Evolutionary conservation across 1,284 basidiomycete species (phyloP).

Genomic region (Inonotus hispidus): DNA sequence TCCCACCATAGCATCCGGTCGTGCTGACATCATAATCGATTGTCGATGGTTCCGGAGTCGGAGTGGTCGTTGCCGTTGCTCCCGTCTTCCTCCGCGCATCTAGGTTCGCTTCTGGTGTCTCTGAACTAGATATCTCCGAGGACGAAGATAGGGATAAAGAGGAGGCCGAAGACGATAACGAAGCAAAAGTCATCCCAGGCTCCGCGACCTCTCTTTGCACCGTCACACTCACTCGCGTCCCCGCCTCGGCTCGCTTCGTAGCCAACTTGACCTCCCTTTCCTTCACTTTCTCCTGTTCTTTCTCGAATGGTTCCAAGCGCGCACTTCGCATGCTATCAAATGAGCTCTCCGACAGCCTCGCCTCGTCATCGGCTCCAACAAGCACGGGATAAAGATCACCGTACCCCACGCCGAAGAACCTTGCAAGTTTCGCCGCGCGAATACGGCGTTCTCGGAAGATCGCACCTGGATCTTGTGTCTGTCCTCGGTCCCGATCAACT

Average conservation of each 20-base stretch:
- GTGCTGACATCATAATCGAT: background rate
- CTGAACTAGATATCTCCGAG: background rate
- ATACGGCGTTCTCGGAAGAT: conserved; percentile 39
- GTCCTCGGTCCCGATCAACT: background rate
- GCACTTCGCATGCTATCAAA: background rate
- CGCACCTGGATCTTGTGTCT: background rate
- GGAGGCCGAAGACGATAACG: background rate
- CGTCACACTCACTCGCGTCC: conserved; percentile 9
- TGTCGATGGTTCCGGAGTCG: background rate
- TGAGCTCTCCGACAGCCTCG: background rate
- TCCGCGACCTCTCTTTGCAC: conserved; percentile 12
- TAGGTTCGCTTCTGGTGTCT: background rate
- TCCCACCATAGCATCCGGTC: background rate
- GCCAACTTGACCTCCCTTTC: background rate
- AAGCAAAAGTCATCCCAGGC: background rate
- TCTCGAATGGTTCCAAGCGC: background rate
- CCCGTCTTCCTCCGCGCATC: background rate
- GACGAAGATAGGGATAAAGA: background rate
- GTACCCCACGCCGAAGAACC: conserved; percentile 55
- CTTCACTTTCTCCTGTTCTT: background rate
- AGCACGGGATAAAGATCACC: conserved; percentile 33
- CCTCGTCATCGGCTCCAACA: background rate
- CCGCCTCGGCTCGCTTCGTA: background rate
- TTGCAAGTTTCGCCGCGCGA: conserved; percentile 49
- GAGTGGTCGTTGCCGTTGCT: background rate